Base-by-base conservation (phyloP, 768 basidiomycete genomes). In the Naganishia onofrii region DNA sequence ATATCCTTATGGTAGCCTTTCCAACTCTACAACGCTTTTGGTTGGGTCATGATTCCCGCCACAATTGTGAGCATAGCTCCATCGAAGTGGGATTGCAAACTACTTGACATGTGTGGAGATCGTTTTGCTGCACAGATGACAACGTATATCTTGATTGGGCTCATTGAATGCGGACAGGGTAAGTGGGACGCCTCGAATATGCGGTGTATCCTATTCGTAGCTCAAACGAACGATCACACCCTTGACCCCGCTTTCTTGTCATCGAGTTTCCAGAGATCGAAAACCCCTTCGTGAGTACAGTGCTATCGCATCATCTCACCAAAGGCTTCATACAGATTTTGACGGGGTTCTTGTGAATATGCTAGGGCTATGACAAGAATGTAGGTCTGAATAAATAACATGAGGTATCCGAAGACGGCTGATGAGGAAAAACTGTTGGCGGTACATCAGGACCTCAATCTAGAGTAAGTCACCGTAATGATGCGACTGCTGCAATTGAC, bases 1-100 rank as follows among this genome's bases (percentile, higher is more conserved):
- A 36, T 32, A 23, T 29, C 26, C 8, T 44, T 10, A 3, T 10
- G 32, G 10, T 32, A 70, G 57, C 79, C 79, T 13, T 80, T 80
- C 64, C 79, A 80, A 67, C 69, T 80, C 17, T 78, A 77, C 54
- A 71, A 74, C 6, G 75, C 74, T 5, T 80, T 80, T 64, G 76
- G 75, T 13, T 80, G 77, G 76, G 68, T 78, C 26, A 77, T 77
- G n/a, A 75, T 80, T 23, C 79, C 79, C 0, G 79, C 76, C 5
- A 75, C 75, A 2, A 70, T 80, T 3, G 77, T 78, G 63, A 69
- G 77, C 71, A 9, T 28, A 21, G 29, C 6, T 51, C 34, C 34
- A 36, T 36, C 34, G 34, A 36, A 12, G 12, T 36, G 34, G 34
- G 34, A 4, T 5, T 36, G 12, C 34, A 12, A 36, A 36, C 6